Conservation (phyloP, 768 basidiomycete species). For the Auricularia cornea region DNA sequence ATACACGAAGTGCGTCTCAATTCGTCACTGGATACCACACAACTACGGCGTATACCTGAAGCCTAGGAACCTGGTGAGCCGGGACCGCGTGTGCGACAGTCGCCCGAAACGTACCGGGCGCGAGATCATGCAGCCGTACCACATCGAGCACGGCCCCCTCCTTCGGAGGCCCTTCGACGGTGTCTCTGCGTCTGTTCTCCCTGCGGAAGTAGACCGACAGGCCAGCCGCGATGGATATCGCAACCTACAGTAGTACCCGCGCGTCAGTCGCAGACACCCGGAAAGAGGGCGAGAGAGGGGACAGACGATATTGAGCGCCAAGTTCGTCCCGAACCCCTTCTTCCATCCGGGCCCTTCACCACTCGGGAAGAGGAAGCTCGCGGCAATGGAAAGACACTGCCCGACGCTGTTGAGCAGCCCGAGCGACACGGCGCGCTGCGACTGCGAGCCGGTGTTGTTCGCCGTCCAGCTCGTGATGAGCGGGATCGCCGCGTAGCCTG, state of each 20-base stretch:
- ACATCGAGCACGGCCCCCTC: constrained; percentile 10
- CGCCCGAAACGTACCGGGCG: no score
- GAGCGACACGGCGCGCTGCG: constrained; percentile 25
- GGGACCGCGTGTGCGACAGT: no score
- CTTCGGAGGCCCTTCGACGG: constrained; percentile 20
- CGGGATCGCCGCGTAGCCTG: not conserved
- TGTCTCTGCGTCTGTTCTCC: constrained; percentile 28
- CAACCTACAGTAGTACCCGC: constrained; percentile 3
- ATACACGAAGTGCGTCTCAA: no score
- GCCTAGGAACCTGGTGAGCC: no score
- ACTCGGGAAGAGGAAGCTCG: constrained; percentile 24
- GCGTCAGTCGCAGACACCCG: no score
- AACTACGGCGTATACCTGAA: no score
- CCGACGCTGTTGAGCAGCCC: constrained; percentile 29
- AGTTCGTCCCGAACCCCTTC: constrained; percentile 26
- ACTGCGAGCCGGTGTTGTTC: constrained; percentile 22
- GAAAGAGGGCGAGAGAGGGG: not conserved
- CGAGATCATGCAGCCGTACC: not conserved
- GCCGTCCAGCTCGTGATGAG: constrained; percentile 22
- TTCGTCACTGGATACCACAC: no score
- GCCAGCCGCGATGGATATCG: constrained; percentile 18
- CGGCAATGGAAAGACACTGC: constrained; percentile 26
- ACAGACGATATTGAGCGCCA: constrained; percentile 21
- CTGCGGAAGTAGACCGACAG: constrained; percentile 25
- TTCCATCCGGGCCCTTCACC: constrained; percentile 24